Base-by-base conservation (phyloP, 1,284 basidiomycete species). In the Pholiota adiposa region DNA sequence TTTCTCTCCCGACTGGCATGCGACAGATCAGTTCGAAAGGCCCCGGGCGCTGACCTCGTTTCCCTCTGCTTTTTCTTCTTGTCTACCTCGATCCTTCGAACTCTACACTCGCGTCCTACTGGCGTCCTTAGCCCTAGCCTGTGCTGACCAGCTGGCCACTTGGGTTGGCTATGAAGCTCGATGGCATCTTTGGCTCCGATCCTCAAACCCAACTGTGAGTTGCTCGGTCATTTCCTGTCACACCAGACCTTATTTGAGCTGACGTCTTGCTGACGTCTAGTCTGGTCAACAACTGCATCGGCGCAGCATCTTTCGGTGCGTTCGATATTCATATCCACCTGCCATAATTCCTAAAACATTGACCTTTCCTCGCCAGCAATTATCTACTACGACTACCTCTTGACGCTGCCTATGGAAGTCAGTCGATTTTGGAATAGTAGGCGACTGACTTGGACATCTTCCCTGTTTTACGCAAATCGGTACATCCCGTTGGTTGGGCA, bases 401-500 rank as follows among this genome's bases (percentile, higher is more conserved):
- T 79, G 51, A 80, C 79, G 1, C 50, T 79, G 8, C 58, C 64
- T 0, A 43, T 52, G 19, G 79, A 80, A 61, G 61, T 74, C 44
- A 65, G 67, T 31, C 69, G 75, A 3, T 79, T 73, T 63, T 79
- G 78, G 78, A 25, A 46, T 11, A 58, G 58, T 2, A 41, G 61
- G 12, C 50, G 63, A 3, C 53, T 75, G 16, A 72, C 69, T 1
- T 75, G 71, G 70, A 70, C 63, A 14, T 70, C 75, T 5, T 25
- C 63, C 7, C 55, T 77, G 6, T 79, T 79, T 65, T 75, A 75
- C 56, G 38, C 73, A n/a, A 75, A 75, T 58, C 74, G 78, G 11
- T 79, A 79, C 54, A 49, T 73, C 3, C 63, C 73, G 4, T 52
- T 79, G n/a, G 50, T 77, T 19, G 77, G 77, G 3, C 75, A 77